Percentiles rank a stretch among this genome's conserved stretches.
Conservation (phyloP, 2,329 filamentous ascomycete genomes). For the Chalaropsis thielavioides region DNA sequence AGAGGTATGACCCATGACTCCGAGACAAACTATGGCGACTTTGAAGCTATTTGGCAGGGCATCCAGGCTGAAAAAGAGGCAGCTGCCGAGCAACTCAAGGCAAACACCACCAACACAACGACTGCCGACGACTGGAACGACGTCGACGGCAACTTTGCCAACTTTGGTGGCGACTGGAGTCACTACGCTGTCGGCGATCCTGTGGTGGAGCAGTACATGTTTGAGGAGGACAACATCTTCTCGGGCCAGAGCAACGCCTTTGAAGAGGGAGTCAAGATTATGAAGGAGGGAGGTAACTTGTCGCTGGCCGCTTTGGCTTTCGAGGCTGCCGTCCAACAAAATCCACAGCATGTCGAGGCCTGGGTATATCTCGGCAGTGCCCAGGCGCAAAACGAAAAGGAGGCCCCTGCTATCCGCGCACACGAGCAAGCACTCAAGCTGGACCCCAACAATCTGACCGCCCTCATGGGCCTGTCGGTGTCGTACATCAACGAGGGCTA, state of each 20-base stretch:
- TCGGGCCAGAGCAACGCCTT: conserved; percentile 69
- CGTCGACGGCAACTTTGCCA: conserved; percentile 42
- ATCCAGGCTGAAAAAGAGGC: conserved; percentile 51
- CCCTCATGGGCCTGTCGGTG: conserved; percentile 88
- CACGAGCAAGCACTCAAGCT: conserved; percentile 81
- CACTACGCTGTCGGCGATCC: conserved; percentile 52
- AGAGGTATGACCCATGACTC: conserved; percentile 34
- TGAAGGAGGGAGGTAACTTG: conserved; percentile 85
- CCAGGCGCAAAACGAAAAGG: conserved; percentile 97
- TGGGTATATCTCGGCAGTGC: conserved; percentile 87
- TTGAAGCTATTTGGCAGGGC: conserved; percentile 78
- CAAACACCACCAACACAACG: conserved; percentile 17
- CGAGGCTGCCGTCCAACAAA: conserved; percentile 85
- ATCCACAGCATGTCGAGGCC: conserved; percentile 73
- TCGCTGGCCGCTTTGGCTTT: conserved; percentile 89
- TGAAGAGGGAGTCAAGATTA: conserved; percentile 82
- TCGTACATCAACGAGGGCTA: conserved; percentile 99
- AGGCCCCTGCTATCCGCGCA: conserved; percentile 85
- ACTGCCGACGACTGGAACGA: conserved; percentile 60
- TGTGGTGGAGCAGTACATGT: conserved; percentile 76
- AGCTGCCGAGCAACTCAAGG: conserved; percentile 17
- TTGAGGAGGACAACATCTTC: conserved; percentile 90
- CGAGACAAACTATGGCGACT: conserved; percentile 66
- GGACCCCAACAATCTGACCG: conserved; percentile 73
- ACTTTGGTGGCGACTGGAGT: conserved; percentile 47